A percentile compares a stretch with the other conserved stretches of the same genome.
These are phyloP conservation scores for Cercospora zeae-maydis DNA, from an alignment of 2,329 filamentous ascomycete species.

Conservation along the genomic window DNA sequence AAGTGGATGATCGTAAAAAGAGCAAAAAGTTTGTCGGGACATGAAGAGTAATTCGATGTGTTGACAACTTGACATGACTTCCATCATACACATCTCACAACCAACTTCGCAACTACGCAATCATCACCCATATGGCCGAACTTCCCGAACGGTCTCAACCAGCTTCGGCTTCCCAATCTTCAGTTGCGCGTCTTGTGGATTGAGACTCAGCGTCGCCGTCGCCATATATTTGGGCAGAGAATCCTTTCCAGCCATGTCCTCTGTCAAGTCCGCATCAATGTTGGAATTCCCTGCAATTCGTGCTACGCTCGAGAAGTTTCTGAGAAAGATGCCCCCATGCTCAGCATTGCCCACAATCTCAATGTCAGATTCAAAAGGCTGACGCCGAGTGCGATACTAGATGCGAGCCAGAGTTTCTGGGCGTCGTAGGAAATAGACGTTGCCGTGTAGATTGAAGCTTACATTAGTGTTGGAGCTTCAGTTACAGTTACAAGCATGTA, in stretches of 20 bases:
- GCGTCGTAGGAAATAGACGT: conserved; percentile 18
- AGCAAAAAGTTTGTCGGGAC: not conserved
- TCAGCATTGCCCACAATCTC: conserved; percentile 12
- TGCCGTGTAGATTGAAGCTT: conserved; percentile 5
- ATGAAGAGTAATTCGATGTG: not conserved
- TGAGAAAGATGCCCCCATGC: conserved; percentile 15
- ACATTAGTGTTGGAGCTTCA: too few species aligned
- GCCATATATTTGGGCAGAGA: conserved; percentile 5
- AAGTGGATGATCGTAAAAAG: not conserved
- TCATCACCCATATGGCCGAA: not conserved
- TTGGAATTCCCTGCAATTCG: not conserved
- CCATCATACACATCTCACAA: too few species aligned
- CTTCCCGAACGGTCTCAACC: not conserved
- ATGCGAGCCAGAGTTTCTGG: conserved; percentile 16
- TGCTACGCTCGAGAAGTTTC: conserved; percentile 22
- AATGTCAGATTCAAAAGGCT: conserved; percentile 10
- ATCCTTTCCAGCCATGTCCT: not conserved
- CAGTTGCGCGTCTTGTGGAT: not conserved
- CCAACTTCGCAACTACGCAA: not conserved
- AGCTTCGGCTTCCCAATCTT: not conserved
- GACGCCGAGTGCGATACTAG: conserved; percentile 17
- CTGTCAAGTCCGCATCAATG: not conserved
- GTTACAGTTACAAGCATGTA: too few species aligned
- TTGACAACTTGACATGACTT: too few species aligned
- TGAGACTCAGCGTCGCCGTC: not conserved